Evolutionary conservation across 2,329 filamentous ascomycete species (phyloP).

Genomic region (Claviceps cyperi): DNA sequence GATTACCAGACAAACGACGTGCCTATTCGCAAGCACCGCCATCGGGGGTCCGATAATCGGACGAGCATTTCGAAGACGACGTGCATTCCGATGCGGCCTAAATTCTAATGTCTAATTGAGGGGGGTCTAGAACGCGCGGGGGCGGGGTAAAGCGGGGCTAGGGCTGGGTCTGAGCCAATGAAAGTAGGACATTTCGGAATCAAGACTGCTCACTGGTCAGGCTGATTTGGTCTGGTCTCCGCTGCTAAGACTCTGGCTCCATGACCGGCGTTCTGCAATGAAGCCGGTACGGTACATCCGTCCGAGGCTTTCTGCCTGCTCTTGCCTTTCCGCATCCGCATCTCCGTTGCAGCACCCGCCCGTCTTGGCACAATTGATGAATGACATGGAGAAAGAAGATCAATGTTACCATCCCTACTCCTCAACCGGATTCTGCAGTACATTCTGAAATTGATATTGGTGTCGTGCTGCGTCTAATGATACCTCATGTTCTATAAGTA

Average conservation of each 20-base stretch:
- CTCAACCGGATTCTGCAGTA: background rate
- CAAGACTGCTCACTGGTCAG: background rate
- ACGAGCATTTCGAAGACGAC: background rate
- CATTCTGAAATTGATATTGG: background rate
- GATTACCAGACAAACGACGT: background rate
- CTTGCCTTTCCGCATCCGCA: too few relatives aligned
- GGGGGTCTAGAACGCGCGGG: background rate
- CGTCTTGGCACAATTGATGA: too few relatives aligned
- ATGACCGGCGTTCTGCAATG: too few relatives aligned
- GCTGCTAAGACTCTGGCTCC: too few relatives aligned
- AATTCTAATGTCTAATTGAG: background rate
- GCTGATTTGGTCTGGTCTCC: background rate
- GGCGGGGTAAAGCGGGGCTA: background rate
- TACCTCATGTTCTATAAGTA: background rate
- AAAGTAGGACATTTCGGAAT: background rate
- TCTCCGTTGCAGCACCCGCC: too few relatives aligned
- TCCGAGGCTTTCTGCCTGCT: background rate
- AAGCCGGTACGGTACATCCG: background rate
- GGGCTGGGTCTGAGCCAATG: background rate
- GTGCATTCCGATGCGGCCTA: slow-evolving; percentile 6
- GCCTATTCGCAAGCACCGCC: slow-evolving; percentile 2
- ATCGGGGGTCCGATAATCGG: slow-evolving; percentile 12
- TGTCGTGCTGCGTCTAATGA: background rate
- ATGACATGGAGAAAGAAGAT: too few relatives aligned
- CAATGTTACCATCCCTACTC: too few relatives aligned